Evolutionary conservation across 176 grass and related monocot species (phyloP).

Genomic region (Alloteropsis semialata): DNA sequence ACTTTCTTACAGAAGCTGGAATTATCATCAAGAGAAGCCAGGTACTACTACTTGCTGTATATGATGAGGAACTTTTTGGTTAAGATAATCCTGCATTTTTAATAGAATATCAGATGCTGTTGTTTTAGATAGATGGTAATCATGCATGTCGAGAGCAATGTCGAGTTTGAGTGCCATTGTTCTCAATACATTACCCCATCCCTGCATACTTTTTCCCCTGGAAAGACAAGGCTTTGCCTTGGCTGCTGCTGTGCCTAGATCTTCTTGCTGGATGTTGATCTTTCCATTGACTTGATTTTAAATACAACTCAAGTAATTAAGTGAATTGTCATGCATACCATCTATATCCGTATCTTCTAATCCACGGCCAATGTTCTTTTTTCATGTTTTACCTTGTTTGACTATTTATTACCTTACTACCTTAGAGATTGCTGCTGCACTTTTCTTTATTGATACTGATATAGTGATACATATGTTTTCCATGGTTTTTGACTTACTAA

Average conservation of each 20-base stretch:
- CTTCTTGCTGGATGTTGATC: background rate
- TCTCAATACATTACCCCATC: background rate
- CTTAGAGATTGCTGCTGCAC: background rate
- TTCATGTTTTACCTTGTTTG: background rate
- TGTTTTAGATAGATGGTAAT: constrained; percentile 2
- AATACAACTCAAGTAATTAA: constrained; percentile 4
- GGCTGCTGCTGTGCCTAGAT: background rate
- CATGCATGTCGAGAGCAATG: background rate
- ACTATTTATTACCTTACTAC: background rate
- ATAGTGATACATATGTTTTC: background rate
- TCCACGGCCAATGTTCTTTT: background rate
- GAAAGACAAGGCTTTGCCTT: background rate
- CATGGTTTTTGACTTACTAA: background rate
- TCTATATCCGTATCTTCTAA: constrained; percentile 1
- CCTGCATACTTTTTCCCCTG: background rate
- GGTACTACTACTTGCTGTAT: constrained; percentile 23
- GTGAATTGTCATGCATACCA: background rate
- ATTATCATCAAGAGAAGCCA: constrained; percentile 96
- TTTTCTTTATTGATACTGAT: background rate
- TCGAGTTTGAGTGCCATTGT: background rate
- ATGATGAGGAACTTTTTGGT: background rate
- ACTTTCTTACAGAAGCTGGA: constrained; percentile 91
- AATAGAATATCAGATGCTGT: background rate
- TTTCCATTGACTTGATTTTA: background rate
- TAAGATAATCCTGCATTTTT: background rate